Evolutionary conservation across 345 rosid genomes (phyloP).

Genomic region (Bruguiera gymnorhiza): DNA sequence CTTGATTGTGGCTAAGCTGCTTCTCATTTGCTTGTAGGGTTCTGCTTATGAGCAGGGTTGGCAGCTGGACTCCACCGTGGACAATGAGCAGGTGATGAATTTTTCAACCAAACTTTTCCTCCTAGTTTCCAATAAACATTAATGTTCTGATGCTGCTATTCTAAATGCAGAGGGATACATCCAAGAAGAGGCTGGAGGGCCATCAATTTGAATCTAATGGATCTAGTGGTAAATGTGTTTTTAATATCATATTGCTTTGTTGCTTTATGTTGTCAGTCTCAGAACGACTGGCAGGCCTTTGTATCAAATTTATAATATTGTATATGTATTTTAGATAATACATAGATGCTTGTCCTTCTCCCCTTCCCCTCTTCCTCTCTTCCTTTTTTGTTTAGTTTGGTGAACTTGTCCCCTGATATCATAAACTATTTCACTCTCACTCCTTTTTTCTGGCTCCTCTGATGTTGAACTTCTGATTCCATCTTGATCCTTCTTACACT

Average conservation of each 20-base stretch:
- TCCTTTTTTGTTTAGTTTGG: background rate
- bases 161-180: conserved; percentile 61
- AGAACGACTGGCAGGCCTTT: background rate
- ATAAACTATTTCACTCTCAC: background rate
- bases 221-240: conserved; percentile 46
- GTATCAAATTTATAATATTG: background rate
- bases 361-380: background rate
- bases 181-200: conserved; percentile 68
- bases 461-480: background rate
- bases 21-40: conserved; percentile 52
- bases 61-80: conserved; percentile 62
- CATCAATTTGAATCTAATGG: conserved; percentile 78
- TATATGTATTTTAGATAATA: background rate
- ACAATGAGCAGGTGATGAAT: conserved; percentile 67
- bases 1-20: conserved; percentile 19
- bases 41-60: conserved; percentile 76
- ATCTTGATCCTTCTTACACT: conserved; percentile 8
- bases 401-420: background rate
- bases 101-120: background rate
- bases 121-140: background rate
- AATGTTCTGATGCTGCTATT: conserved; percentile 14
- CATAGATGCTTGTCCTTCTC: background rate
- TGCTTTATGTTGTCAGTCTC: background rate
- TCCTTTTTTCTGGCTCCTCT: background rate
- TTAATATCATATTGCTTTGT: conserved; percentile 17